Evolutionary conservation across 139 green algal species (phyloP).

Genomic region (Yamagishiella unicocca): DNA sequence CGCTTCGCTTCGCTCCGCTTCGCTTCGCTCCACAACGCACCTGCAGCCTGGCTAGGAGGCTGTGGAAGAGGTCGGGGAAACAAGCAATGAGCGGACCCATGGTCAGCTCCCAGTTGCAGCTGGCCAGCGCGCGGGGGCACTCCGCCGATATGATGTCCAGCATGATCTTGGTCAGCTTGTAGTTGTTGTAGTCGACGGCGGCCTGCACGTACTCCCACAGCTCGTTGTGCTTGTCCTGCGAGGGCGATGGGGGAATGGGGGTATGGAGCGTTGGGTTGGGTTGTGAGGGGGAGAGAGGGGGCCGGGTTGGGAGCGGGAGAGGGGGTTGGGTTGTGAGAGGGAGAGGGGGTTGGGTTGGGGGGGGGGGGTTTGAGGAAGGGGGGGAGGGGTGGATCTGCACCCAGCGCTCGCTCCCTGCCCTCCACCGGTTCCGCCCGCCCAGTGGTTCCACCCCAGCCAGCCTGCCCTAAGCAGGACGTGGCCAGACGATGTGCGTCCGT

Average conservation of each 20-base stretch:
- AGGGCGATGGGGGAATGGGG: not conserved
- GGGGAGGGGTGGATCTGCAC: not conserved
- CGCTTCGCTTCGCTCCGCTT: no score
- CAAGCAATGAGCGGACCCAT: constrained; percentile 41
- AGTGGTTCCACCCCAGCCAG: no score
- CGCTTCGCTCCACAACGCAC: not conserved
- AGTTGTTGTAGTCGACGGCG: constrained; percentile 35
- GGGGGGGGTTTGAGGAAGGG: not conserved
- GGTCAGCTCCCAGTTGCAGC: constrained; percentile 28
- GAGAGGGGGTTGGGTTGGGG: not conserved
- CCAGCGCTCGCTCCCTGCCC: no score
- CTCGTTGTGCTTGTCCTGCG: constrained; percentile 36
- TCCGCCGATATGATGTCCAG: constrained; percentile 21
- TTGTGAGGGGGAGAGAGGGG: not conserved
- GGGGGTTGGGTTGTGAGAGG: not conserved
- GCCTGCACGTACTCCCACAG: constrained; percentile 29
- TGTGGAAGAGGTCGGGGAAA: constrained; percentile 43
- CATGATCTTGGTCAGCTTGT: constrained; percentile 41
- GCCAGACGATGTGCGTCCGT: not conserved
- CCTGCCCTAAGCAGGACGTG: no score
- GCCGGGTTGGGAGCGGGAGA: not conserved
- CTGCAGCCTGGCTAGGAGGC: constrained; percentile 34
- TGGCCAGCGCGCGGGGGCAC: constrained; percentile 8
- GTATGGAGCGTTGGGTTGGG: not conserved
- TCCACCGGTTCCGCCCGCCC: no score